Conservation (phyloP, 2,329 filamentous ascomycete genomes). For the Phialophora tarda region DNA sequence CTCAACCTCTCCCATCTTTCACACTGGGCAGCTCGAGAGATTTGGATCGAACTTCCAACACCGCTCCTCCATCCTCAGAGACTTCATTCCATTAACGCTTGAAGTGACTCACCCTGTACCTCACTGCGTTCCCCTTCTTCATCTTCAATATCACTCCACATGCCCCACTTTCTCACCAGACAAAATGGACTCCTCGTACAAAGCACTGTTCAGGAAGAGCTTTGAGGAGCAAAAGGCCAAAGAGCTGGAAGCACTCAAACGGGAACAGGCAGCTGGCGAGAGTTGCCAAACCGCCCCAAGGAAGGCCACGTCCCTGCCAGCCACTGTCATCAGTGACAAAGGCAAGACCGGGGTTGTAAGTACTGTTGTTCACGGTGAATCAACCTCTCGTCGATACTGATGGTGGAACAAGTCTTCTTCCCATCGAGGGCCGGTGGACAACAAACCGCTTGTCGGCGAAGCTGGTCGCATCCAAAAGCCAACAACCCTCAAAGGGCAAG, state of each 20-base stretch:
- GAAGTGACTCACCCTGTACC: neutral
- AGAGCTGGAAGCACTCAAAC: neutral
- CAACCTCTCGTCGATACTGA: neutral
- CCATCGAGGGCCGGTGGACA: neutral
- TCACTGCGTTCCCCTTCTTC: neutral
- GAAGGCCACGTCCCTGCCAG: neutral
- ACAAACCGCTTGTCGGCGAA: neutral
- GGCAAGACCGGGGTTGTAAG: neutral
- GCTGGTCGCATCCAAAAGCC: neutral
- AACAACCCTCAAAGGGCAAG: neutral
- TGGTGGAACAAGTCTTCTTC: neutral
- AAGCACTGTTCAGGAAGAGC: neutral
- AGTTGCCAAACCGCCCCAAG: neutral
- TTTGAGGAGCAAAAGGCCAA: neutral
- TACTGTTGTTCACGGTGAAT: neutral
- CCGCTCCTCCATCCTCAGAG: neutral
- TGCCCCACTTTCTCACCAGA: neutral
- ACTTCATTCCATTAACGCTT: neutral
- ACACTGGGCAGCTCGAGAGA: neutral
- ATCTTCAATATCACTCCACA: neutral
- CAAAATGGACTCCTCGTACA: neutral
- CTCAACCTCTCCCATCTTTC: neutral
- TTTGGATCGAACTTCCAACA: neutral
- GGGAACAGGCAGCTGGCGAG: neutral
- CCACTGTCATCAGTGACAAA: conserved; percentile 5